These are phyloP conservation scores for Porpolomopsis calyptriformis DNA, from an alignment of 768 basidiomycete species.

Conservation along the genomic window DNA sequence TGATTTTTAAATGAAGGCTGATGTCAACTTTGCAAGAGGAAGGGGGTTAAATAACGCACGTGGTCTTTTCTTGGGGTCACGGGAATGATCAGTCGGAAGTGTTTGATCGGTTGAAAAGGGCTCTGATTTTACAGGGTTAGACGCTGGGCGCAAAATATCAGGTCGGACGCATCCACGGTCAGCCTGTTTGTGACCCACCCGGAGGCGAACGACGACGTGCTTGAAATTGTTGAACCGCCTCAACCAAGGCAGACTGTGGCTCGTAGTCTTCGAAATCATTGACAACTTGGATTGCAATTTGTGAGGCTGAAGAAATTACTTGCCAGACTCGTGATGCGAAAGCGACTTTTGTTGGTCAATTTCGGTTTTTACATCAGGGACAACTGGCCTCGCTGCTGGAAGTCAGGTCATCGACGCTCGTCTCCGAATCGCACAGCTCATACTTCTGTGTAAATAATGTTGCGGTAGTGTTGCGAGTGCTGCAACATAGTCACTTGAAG, in stretches of 20 bases:
- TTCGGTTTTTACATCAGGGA: not conserved
- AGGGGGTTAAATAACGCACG: not conserved
- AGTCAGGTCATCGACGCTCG: not conserved
- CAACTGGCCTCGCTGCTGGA: not conserved
- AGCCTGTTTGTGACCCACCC: not conserved
- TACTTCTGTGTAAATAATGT: not conserved
- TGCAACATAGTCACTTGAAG: not conserved
- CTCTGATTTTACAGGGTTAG: not conserved
- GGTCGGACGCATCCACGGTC: not conserved
- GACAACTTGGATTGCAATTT: no score
- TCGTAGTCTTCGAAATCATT: no score
- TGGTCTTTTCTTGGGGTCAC: slow-evolving; percentile 1
- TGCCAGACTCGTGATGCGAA: not conserved
- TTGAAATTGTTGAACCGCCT: not conserved
- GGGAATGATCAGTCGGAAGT: not conserved
- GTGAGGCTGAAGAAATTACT: no score
- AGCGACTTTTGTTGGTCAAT: not conserved
- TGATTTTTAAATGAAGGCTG: no score
- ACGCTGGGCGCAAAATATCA: not conserved
- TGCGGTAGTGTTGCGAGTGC: not conserved
- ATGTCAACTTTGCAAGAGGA: not conserved
- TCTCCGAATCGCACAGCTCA: not conserved
- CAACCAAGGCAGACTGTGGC: not conserved
- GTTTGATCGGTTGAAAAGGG: not conserved
- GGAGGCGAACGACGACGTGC: not conserved